Conservation (phyloP, 495 filamentous ascomycete species). For the Penicillium ochrochloron region DNA sequence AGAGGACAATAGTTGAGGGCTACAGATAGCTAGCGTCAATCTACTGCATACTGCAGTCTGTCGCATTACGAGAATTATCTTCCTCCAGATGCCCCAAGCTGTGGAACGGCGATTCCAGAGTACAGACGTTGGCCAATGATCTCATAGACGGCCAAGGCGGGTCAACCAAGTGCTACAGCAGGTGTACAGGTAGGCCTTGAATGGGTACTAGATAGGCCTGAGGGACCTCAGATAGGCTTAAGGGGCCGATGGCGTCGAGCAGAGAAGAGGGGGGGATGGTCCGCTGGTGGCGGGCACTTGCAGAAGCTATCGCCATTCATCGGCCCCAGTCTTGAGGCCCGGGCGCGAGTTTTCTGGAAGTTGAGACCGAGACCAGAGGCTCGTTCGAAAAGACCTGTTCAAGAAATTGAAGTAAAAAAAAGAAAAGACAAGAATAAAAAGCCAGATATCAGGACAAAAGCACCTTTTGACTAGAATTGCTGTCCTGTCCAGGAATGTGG, state of each 20-base stretch:
- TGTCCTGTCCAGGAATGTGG: constrained; percentile 14
- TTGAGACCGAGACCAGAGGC: constrained; percentile 5
- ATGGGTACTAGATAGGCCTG: neutral
- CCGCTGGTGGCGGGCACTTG: constrained; percentile 20
- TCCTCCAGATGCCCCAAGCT: constrained; percentile 16
- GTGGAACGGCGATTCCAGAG: constrained; percentile 29
- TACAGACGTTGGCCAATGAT: constrained; percentile 29
- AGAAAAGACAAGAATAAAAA: neutral
- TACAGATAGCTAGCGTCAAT: constrained; percentile 9
- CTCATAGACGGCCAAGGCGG: constrained; percentile 22
- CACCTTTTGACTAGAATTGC: constrained; percentile 7
- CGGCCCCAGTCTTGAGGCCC: neutral
- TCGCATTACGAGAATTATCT: constrained; percentile 14
- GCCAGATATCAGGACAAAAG: neutral
- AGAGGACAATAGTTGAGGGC: constrained; percentile 3
- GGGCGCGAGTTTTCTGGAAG: constrained; percentile 23
- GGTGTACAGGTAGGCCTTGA: constrained; percentile 9
- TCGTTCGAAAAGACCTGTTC: neutral
- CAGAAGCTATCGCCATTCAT: constrained; percentile 19
- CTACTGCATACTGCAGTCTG: constrained; percentile 2
- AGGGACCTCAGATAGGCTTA: constrained; percentile 8
- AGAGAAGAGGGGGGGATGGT: constrained; percentile 1
- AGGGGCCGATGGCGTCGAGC: neutral
- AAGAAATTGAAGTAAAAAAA: neutral
- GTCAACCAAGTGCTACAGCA: constrained; percentile 31